These are phyloP conservation scores for Heterococcus sp. DNA, from an alignment of 108 stramenopile species.

Conservation along the genomic window DNA sequence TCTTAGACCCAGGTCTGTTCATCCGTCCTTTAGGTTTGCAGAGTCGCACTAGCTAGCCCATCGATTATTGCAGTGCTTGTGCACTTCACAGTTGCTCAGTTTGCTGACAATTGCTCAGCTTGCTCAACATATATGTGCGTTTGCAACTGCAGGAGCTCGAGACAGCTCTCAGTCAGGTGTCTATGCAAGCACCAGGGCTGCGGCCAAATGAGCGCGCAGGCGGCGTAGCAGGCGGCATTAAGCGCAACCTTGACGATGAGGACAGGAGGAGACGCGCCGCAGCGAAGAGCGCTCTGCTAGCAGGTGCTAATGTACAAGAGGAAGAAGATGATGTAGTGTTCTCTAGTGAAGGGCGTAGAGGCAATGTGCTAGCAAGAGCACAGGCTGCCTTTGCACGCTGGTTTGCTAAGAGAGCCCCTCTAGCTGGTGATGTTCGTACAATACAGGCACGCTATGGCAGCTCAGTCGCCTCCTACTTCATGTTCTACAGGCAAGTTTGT, in stretches of 20 bases:
- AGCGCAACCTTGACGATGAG: neutral
- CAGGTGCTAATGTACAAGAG: neutral
- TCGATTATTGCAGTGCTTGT: neutral
- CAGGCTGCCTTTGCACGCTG: constrained; percentile 8
- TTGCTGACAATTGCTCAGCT: neutral
- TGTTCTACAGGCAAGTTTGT: constrained; percentile 19
- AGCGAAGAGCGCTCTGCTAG: neutral
- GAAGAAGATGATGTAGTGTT: neutral
- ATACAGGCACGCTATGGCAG: constrained; percentile 26
- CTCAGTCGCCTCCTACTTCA: constrained; percentile 21
- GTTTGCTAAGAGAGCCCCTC: constrained; percentile 14
- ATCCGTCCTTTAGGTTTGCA: too few species aligned
- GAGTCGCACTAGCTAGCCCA: too few species aligned
- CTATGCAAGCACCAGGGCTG: neutral
- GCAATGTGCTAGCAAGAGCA: neutral
- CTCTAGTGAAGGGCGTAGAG: neutral
- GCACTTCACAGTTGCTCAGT: neutral
- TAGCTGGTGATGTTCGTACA: constrained; percentile 16
- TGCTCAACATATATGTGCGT: neutral
- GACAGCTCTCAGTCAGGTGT: neutral
- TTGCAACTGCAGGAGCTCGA: neutral
- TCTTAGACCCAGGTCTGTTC: too few species aligned
- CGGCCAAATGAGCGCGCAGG: neutral
- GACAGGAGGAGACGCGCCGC: neutral
- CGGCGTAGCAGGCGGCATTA: neutral